phyloP scores from a whole-genome alignment of 2,329 filamentous ascomycete species.

The Trichoderma pleuroti region DNA sequence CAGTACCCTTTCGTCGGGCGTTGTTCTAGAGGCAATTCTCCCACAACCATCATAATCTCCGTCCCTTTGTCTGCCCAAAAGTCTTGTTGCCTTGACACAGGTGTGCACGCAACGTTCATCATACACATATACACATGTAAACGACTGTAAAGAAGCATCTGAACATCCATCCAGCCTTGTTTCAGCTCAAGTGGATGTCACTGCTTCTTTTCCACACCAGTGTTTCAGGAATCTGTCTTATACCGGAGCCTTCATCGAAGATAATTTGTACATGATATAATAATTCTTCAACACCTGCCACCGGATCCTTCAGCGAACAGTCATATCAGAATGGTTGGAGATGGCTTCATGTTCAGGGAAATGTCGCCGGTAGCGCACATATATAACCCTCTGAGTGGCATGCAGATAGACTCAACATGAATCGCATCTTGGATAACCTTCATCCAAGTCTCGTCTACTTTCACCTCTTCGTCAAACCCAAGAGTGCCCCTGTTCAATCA shows the following conservation, averaged over 20 bases:
- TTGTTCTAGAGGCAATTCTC: neutral
- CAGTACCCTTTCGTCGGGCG: neutral
- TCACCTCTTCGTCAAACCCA: neutral
- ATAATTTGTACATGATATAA: neutral
- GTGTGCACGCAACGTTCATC: neutral
- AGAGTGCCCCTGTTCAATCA: neutral
- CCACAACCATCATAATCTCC: neutral
- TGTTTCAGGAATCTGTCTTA: neutral
- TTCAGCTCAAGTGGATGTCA: neutral
- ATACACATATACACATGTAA: neutral
- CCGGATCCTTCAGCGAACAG: too few relatives aligned
- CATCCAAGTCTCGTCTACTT: neutral
- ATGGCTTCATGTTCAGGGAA: neutral
- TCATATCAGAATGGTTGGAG: neutral
- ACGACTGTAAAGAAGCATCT: neutral
- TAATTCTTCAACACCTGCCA: neutral
- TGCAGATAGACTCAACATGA: neutral
- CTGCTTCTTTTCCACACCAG: neutral
- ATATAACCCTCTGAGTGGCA: neutral
- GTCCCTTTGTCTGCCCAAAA: neutral
- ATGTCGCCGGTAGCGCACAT: too few relatives aligned
- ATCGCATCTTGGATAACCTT: neutral
- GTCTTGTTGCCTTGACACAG: neutral
- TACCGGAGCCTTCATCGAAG: neutral
- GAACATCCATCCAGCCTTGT: neutral